These are phyloP conservation scores for Podospora sp. DNA, from an alignment of 495 filamentous ascomycete species.

Conservation along the genomic window DNA sequence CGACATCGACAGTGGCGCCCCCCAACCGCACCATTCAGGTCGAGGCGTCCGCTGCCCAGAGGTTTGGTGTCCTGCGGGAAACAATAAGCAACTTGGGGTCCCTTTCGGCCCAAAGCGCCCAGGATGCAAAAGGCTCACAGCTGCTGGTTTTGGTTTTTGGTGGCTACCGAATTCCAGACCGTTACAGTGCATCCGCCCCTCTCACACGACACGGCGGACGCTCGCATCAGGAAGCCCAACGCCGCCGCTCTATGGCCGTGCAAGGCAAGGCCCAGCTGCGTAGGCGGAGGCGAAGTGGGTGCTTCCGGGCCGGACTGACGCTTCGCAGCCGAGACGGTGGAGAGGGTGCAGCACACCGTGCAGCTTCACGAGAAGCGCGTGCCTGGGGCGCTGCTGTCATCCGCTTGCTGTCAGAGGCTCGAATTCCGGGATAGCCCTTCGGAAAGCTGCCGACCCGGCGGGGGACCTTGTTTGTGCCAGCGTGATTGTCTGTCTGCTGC, in stretches of 20 bases:
- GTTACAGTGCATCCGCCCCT: not conserved
- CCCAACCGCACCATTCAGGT: not conserved
- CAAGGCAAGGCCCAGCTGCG: not conserved
- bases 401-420: slow-evolving; percentile 6
- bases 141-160: not conserved
- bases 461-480: not conserved
- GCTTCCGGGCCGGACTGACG: not conserved
- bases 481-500: not conserved
- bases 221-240: not conserved
- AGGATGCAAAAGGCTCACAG: not conserved
- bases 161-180: not conserved
- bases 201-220: not conserved
- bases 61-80: not conserved
- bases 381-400: slow-evolving; percentile 3
- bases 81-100: not conserved
- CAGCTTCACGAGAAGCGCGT: not conserved
- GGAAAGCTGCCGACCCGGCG: slow-evolving; percentile 18
- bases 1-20: not conserved
- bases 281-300: not conserved
- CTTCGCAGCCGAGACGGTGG: not conserved
- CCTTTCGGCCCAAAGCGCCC: not conserved
- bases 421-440: slow-evolving; percentile 12
- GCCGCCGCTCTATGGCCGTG: not conserved
- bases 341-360: not conserved
- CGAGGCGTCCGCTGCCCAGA: not conserved